Evolutionary conservation across 2,329 filamentous ascomycete species (phyloP).

Genomic region (Trichoderma sp.): DNA sequence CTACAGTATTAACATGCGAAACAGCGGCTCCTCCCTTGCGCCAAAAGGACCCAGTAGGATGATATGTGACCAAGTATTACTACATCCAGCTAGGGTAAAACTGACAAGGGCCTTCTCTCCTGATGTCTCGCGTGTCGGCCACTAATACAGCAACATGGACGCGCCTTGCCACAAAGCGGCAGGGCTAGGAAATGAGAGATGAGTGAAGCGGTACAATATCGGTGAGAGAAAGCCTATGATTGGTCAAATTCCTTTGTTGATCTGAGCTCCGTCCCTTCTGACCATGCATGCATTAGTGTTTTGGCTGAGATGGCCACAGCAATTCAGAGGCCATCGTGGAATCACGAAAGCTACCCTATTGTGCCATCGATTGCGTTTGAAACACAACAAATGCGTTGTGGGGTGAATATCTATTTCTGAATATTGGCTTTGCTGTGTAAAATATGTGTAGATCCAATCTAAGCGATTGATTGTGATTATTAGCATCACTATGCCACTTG

Average conservation of each 20-base stretch:
- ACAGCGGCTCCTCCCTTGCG: neutral
- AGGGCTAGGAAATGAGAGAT: neutral
- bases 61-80: neutral
- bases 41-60: neutral
- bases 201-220: too few relatives aligned
- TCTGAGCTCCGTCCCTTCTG: neutral
- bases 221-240: neutral
- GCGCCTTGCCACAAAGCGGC: neutral
- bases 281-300: too few relatives aligned
- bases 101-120: neutral
- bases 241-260: neutral
- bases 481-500: neutral
- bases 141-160: neutral
- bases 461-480: neutral
- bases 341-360: neutral
- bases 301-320: neutral
- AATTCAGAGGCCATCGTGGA: neutral
- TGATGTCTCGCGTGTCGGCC: slow-evolving; percentile 1
- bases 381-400: neutral
- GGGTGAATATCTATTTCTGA: too few relatives aligned
- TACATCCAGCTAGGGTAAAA: neutral
- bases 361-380: too few relatives aligned
- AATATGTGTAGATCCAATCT: neutral
- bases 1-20: neutral
- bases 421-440: neutral